phyloP scores from a whole-genome alignment of 202 grass and related monocot species.

The Elaeis oleifera region DNA sequence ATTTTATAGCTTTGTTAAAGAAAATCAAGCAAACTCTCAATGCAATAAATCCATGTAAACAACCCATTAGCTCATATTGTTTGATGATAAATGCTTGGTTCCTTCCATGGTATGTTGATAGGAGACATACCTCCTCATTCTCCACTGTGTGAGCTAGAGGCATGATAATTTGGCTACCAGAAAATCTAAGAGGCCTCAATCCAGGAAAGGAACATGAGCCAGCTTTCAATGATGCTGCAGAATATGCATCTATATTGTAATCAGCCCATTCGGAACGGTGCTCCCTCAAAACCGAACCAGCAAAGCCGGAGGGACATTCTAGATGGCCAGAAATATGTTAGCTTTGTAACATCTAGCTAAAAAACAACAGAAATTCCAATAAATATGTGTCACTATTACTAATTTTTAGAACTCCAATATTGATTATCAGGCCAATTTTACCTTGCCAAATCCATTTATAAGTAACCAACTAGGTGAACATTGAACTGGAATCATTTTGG shows the following conservation, averaged over 20 bases:
- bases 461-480: too few species aligned
- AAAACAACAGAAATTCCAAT: neutral
- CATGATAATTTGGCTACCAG: slow-evolving; percentile 87
- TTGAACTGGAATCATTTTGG: neutral
- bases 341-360: neutral
- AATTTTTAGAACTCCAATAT: too few species aligned
- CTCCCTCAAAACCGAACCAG: slow-evolving; percentile 88
- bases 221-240: slow-evolving; percentile 61
- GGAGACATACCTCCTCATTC: slow-evolving; percentile 75
- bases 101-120: too few species aligned
- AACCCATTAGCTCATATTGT: too few species aligned
- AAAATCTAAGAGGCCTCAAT: slow-evolving; percentile 57
- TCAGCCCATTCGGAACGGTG: slow-evolving; percentile 97
- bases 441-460: too few species aligned
- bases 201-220: slow-evolving; percentile 54
- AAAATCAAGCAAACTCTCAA: too few species aligned
- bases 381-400: neutral
- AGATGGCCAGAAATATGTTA: slow-evolving; percentile 25
- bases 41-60: too few species aligned
- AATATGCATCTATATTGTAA: slow-evolving; percentile 92
- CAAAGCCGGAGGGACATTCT: slow-evolving; percentile 86
- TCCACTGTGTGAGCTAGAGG: slow-evolving; percentile 89
- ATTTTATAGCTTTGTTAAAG: too few species aligned
- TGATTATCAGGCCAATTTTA: too few species aligned
- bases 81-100: too few species aligned